Conservation (phyloP, 2,329 filamentous ascomycete species). For the Arthrobotrys pseudoclavata region DNA sequence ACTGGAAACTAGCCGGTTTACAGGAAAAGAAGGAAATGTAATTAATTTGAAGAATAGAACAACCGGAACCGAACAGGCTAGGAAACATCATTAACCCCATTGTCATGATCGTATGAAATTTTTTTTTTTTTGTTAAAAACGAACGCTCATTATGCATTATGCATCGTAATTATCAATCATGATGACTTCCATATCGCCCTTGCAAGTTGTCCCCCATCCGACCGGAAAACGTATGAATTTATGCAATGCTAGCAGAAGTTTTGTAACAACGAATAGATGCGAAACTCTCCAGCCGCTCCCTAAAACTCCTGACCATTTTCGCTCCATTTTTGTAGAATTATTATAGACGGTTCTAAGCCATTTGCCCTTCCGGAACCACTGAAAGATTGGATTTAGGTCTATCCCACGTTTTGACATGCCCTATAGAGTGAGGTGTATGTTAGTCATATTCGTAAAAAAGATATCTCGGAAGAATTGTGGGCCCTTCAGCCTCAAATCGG, state of each 20-base stretch:
- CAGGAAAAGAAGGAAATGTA: neutral
- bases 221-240: neutral
- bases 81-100: neutral
- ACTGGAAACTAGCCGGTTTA: no score
- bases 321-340: neutral
- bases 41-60: neutral
- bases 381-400: constrained; percentile 69
- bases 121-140: neutral
- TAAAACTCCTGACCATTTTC: constrained; percentile 10
- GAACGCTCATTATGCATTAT: constrained; percentile 31
- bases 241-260: neutral
- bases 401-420: constrained; percentile 81
- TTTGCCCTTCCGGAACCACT: constrained; percentile 39
- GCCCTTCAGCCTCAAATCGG: constrained; percentile 5
- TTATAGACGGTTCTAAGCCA: neutral
- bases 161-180: constrained; percentile 7
- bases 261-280: constrained; percentile 11
- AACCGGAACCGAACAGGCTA: neutral
- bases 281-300: neutral
- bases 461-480: constrained; percentile 29
- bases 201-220: neutral
- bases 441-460: neutral
- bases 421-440: constrained; percentile 66
- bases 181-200: neutral
- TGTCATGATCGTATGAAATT: neutral